Evolutionary conservation across 148 eudicot genomes (phyloP).

Genomic region (Rhododendron simsii): DNA sequence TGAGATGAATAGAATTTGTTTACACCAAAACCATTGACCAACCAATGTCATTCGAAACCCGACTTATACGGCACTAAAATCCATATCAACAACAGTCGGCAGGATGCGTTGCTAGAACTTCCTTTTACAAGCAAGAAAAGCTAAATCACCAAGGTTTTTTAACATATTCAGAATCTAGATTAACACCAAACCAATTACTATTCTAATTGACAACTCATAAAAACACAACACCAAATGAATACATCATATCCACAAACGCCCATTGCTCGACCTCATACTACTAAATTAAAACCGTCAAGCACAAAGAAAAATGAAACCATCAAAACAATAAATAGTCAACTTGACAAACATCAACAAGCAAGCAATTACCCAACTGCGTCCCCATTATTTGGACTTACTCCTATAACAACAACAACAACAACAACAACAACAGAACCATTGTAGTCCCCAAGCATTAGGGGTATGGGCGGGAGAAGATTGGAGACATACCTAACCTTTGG

Average conservation of each 20-base stretch:
- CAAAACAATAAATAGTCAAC: background rate
- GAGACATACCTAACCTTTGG: too few species aligned
- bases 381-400: background rate
- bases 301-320: background rate
- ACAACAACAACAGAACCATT: too few species aligned
- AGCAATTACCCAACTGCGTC: background rate
- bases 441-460: too few species aligned
- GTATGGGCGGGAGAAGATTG: too few species aligned
- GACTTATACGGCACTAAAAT: background rate
- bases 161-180: background rate
- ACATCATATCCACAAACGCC: background rate
- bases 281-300: background rate
- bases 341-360: background rate
- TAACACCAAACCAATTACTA: background rate
- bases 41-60: background rate
- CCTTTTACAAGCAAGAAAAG: background rate
- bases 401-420: too few species aligned
- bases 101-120: background rate
- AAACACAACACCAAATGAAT: background rate
- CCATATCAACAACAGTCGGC: background rate
- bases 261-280: background rate
- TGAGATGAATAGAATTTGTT: background rate
- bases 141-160: background rate
- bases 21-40: background rate
- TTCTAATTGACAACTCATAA: background rate